Evolutionary conservation across 208 protist genomes (phyloP), one percentile per base, ranked within the genome.

Genomic region (Trypanosoma brucei): DNA sequence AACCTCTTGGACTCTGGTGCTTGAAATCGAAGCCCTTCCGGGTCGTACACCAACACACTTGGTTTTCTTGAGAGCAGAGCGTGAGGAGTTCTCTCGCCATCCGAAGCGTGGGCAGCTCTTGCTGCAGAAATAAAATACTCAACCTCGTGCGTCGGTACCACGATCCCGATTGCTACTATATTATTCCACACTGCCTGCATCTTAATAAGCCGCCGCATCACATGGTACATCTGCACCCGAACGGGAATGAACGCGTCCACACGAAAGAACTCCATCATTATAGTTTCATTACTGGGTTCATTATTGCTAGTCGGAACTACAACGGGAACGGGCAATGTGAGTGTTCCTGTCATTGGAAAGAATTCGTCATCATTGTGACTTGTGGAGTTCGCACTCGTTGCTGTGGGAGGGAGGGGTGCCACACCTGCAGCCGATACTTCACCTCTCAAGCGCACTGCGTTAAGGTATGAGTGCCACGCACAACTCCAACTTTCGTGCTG

Each of bases 161-260:
- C 78, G 39, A 88, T 54, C 3, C 69, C 75, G 3, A 88, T 39
- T 11, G 57, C 63, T 8, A 60, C 8, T n/a, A 68, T 8, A 22
- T 22, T 46, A 31, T 66, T 46, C 37, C 56, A 58, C 1, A 51
- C 4, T 11, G 50, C 42, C n/a, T 6, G 62, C 49, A 35, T 13
- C n/a, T 33, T 46, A 31, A 87, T 58, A 11, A 84, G 6, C 37
- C 83, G 73, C 6, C 78, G 78, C 57, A 82, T 72, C 4, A 73
- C 72, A 14, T 75, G 67, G 54, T 74, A 75, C 56, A 88, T 60
- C 57, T 88, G 83, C 53, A 85, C 68, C 33, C 54, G 48, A 11
- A 70, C 7, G 1, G 83, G 83, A 35, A 88, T 61, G 45, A 76
- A 88, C 5, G 59, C 36, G 64, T 88, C 83, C 3, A 88, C 79